These are phyloP conservation scores for Aspergillus tubingensis DNA, from an alignment of 2,329 filamentous ascomycete species.

Conservation along the genomic window DNA sequence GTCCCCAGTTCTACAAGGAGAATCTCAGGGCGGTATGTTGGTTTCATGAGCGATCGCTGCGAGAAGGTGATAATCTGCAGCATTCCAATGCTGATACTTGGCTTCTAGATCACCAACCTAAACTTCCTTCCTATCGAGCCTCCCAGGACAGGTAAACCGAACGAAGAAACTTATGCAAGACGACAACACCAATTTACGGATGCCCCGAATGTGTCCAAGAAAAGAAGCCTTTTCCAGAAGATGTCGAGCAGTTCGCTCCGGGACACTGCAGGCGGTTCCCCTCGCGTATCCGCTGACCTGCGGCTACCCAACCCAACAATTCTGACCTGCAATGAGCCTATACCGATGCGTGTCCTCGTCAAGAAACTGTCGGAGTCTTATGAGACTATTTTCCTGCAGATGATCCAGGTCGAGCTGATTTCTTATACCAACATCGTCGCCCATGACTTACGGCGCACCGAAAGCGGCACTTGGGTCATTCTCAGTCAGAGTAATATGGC, in stretches of 20 bases:
- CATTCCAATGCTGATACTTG: background rate
- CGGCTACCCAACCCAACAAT: conserved; percentile 84
- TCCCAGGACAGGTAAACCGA: conserved; percentile 66
- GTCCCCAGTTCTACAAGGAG: conserved; percentile 87
- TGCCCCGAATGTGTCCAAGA: conserved; percentile 46
- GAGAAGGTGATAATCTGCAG: background rate
- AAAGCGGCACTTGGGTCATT: conserved; percentile 75
- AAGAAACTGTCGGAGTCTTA: conserved; percentile 71
- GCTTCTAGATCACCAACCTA: conserved; percentile 57
- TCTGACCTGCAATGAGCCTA: conserved; percentile 81
- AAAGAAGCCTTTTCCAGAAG: conserved; percentile 62
- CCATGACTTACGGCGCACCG: conserved; percentile 70
- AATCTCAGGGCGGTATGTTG: conserved; percentile 66
- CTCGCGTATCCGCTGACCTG: conserved; percentile 74
- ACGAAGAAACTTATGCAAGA: conserved; percentile 81
- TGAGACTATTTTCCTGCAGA: conserved; percentile 73
- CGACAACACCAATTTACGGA: conserved; percentile 64
- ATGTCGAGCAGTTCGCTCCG: conserved; percentile 27
- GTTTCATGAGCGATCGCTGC: background rate
- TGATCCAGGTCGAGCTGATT: conserved; percentile 78
- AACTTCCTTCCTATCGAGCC: conserved; percentile 93
- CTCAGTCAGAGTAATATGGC: conserved; percentile 70
- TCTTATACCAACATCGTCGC: conserved; percentile 78
- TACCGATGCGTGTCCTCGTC: conserved; percentile 78
- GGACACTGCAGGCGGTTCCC: conserved; percentile 40